phyloP scores from a whole-genome alignment of 1,284 basidiomycete species.

The Apiotrichum porosum region DNA sequence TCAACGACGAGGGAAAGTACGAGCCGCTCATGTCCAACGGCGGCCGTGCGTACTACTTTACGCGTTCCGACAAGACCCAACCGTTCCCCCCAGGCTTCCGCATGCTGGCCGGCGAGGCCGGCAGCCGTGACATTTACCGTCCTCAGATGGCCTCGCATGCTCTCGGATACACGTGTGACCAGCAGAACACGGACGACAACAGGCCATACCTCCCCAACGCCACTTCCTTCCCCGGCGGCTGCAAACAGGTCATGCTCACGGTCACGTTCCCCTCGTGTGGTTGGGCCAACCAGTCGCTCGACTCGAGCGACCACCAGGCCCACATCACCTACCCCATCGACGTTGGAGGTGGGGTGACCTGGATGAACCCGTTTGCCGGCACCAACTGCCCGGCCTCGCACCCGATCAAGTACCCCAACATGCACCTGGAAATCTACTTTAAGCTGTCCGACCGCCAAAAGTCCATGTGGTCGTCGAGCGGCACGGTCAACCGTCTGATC shows the following conservation, averaged over 20 bases:
- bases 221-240: neutral
- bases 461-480: neutral
- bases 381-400: slow-evolving; percentile 44
- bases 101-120: neutral
- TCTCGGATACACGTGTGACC: neutral
- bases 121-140: neutral
- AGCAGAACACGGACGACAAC: neutral
- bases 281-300: slow-evolving; percentile 2
- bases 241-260: neutral
- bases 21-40: slow-evolving; percentile 30
- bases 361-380: slow-evolving; percentile 19
- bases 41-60: slow-evolving; percentile 36
- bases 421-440: slow-evolving; percentile 47
- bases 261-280: slow-evolving; percentile 1
- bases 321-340: slow-evolving; percentile 1
- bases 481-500: slow-evolving; percentile 7
- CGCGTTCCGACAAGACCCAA: neutral
- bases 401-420: slow-evolving; percentile 26
- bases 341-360: slow-evolving; percentile 7
- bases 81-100: neutral
- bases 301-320: neutral
- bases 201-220: slow-evolving; percentile 1
- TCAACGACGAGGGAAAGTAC: slow-evolving; percentile 27
- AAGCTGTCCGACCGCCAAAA: neutral
- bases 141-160: neutral